Evolutionary conservation across 768 basidiomycete species (phyloP).

Genomic region (Krasilnikovozyma curviuscula): DNA sequence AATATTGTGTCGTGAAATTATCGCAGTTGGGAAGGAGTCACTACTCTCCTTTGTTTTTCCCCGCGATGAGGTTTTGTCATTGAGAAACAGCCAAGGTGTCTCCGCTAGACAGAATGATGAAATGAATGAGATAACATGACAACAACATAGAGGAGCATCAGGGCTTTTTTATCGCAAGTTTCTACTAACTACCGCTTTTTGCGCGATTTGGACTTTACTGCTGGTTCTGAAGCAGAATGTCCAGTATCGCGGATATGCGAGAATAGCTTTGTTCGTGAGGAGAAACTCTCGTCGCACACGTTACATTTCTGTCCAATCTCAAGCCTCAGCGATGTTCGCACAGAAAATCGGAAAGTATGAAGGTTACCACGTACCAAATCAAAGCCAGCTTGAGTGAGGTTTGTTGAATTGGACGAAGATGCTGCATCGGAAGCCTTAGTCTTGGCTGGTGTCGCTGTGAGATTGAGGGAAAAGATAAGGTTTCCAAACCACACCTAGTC

Average conservation of each 20-base stretch:
- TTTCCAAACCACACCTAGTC: background rate
- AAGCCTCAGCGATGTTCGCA: background rate
- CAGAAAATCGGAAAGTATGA: background rate
- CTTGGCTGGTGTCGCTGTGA: background rate
- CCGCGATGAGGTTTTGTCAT: too few relatives aligned
- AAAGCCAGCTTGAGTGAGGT: background rate
- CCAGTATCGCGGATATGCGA: constrained; percentile 48
- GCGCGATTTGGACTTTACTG: too few relatives aligned
- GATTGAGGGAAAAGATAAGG: background rate
- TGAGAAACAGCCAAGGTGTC: too few relatives aligned
- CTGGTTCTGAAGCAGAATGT: too few relatives aligned
- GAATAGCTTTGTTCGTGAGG: constrained; percentile 55
- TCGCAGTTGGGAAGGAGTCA: too few relatives aligned
- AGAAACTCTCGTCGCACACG: constrained; percentile 43
- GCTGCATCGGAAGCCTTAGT: background rate
- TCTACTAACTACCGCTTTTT: too few relatives aligned
- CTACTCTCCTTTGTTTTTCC: too few relatives aligned
- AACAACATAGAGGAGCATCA: too few relatives aligned
- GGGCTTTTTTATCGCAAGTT: too few relatives aligned
- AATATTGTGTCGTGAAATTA: too few relatives aligned
- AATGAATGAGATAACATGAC: too few relatives aligned
- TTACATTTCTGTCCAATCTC: constrained; percentile 36
- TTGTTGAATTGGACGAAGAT: background rate
- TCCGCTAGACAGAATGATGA: too few relatives aligned
- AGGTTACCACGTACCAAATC: background rate